Evolutionary conservation across 305 asterid genomes (phyloP), one percentile per base, ranked within the genome.

Genomic region (Fraxinus albicans): DNA sequence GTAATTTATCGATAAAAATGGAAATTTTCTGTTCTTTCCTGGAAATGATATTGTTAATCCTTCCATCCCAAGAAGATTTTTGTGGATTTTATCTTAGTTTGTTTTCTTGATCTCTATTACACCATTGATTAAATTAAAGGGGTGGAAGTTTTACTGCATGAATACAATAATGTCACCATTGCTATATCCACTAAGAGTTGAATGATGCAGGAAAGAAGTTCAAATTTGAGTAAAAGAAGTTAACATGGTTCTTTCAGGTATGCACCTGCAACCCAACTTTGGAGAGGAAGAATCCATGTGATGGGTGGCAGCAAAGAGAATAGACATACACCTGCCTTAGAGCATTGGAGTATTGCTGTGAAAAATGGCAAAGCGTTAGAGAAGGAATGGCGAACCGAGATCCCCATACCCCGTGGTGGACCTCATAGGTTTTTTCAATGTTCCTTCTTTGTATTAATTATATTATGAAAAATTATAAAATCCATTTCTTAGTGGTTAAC

Each of bases 221-320:
- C 17, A 60, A 63, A 23, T 63, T 63, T 3, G 2, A 21, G 31
- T 63, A 25, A 63, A 21, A 10, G 73, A 23, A 63, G 73, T 74
- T 79, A 47, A 76, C 79, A 79, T 77, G 87, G 84, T 78, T 38
- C 77, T 85, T 80, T 82, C 89, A 96, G 99, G 87, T 94, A 96
- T 89, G 98, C 98, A 27, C 99, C 99, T 76, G 98, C 99, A 81
- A 96, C 99, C 60, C 96, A 92, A 88, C 97, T 96, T 84, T 96
- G 98, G 98, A 92, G 96, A 85, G 98, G 98, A 79, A 88, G 98
- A 69, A 95, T 96, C 82, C 99, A 96, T 88, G 98, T 96, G 83
- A 94, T 96, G 98, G 98, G 99, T 67, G 99, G 99, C 78, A 94
- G 99, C 91, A 96, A 92, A 87, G 98, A 92, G 89, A 90, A 96